Conservation (phyloP, 495 filamentous ascomycete species). For the Chaetomium fimeti region DNA sequence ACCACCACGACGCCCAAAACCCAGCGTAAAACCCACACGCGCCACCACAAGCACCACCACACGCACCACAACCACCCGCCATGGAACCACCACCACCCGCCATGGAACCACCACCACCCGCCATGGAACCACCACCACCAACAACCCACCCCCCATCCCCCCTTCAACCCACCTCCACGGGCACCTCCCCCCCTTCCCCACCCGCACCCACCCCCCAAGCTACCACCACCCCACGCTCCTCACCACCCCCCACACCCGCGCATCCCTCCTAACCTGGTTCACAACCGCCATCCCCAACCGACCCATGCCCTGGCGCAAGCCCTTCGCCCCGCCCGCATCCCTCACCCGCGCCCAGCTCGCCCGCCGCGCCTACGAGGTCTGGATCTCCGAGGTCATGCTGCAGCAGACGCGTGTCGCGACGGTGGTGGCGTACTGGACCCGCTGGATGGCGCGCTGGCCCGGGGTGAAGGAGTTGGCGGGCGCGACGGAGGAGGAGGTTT, state of each 20-base stretch:
- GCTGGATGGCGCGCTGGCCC: conserved; percentile 47
- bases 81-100: not conserved
- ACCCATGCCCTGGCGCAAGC: conserved; percentile 50
- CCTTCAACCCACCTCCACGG: too few relatives aligned
- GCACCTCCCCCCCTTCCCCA: not conserved
- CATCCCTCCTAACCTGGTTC: conserved; percentile 45
- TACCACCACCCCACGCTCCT: conserved; percentile 49
- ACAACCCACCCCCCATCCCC: not conserved
- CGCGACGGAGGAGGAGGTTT: conserved; percentile 41
- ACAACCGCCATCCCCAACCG: conserved; percentile 35
- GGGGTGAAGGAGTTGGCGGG: conserved; percentile 40
- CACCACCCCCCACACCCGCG: conserved; percentile 25
- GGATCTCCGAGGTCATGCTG: conserved; percentile 53
- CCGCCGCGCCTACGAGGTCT: conserved; percentile 50
- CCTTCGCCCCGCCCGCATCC: conserved; percentile 32
- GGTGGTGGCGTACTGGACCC: conserved; percentile 47
- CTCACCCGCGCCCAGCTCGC: conserved; percentile 28
- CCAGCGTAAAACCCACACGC: not conserved
- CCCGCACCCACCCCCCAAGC: conserved; percentile 25
- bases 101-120: not conserved
- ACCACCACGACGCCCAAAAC: not conserved
- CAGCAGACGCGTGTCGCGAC: conserved; percentile 51
- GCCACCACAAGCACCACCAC: not conserved
- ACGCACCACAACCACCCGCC: not conserved
- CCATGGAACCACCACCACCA: not conserved